Percentiles rank a stretch among this genome's conserved stretches.
These are phyloP conservation scores for Boletellus ananas DNA, from an alignment of 768 basidiomycete species.

Conservation along the genomic window DNA sequence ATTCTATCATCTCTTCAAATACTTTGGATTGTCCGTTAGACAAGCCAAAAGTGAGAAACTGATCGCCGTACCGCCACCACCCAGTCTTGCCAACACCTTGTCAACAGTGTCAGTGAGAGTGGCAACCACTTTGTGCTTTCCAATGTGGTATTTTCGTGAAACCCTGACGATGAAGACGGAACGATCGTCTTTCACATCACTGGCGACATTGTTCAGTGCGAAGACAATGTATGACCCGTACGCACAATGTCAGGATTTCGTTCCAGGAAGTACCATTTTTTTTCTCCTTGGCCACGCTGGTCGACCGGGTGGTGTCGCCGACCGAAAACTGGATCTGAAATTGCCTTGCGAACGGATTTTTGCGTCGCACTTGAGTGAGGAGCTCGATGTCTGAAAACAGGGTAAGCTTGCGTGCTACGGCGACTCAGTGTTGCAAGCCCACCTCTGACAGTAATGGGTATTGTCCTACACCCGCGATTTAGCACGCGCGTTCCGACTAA, in stretches of 20 bases:
- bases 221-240: background rate
- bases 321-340: background rate
- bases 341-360: background rate
- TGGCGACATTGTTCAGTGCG: no score
- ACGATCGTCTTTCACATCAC: background rate
- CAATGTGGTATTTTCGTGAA: background rate
- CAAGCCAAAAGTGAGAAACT: no score
- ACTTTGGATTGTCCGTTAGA: no score
- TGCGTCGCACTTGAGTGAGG: background rate
- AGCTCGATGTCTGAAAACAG: constrained; percentile 7
- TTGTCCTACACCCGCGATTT: background rate
- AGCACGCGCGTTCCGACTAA: background rate
- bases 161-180: background rate
- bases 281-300: background rate
- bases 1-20: background rate
- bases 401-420: no score
- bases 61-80: background rate
- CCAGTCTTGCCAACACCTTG: background rate
- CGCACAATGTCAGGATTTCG: background rate
- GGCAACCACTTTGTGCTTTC: background rate
- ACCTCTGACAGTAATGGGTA: constrained; percentile 4
- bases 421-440: no score
- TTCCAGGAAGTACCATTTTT: background rate
- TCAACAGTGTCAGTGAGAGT: background rate
- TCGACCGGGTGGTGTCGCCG: background rate